phyloP scores from a whole-genome alignment of 768 basidiomycete genomes.

The Leucosporidium scottii region DNA sequence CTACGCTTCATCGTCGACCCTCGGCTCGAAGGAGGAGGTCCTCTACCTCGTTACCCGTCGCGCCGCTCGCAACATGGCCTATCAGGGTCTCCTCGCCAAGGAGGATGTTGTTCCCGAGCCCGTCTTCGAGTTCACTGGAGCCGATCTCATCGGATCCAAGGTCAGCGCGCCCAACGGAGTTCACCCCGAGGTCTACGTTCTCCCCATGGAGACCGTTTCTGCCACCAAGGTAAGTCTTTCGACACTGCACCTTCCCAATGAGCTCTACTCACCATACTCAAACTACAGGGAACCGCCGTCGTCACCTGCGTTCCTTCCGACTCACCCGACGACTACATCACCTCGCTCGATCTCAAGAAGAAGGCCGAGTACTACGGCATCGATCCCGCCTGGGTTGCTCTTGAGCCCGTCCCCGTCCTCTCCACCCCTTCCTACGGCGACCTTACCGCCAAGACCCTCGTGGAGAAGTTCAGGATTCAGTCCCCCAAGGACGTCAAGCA shows the following conservation, averaged over 20 bases:
- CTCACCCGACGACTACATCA: conserved; percentile 92
- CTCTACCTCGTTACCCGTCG: conserved; percentile 83
- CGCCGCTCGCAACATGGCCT: conserved; percentile 94
- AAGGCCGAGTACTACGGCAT: conserved; percentile 96
- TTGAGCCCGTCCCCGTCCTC: conserved; percentile 81
- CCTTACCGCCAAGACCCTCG: conserved; percentile 71
- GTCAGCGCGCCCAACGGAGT: conserved; percentile 79
- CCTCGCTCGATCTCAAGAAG: conserved; percentile 82
- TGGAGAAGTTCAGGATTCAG: conserved; percentile 85
- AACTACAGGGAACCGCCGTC: conserved; percentile 77
- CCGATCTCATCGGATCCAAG: conserved; percentile 74
- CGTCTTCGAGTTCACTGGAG: conserved; percentile 68
- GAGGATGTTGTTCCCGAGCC: conserved; percentile 20
- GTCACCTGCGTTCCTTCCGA: conserved; percentile 98
- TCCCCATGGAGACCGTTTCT: conserved; percentile 98
- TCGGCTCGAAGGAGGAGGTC: conserved; percentile 49
- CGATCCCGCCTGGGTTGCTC: conserved; percentile 73
- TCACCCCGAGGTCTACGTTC: conserved; percentile 79
- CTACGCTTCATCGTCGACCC: conserved; percentile 67
- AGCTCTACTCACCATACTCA: neutral
- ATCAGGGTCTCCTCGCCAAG: conserved; percentile 75
- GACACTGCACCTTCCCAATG: too few species aligned
- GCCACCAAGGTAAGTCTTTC: conserved; percentile 82
- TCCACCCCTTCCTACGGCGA: conserved; percentile 87
- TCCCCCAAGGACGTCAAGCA: conserved; percentile 91